These are phyloP conservation scores for Dactylellina sp. DNA, from an alignment of 2,329 filamentous ascomycete species.

Conservation along the genomic window DNA sequence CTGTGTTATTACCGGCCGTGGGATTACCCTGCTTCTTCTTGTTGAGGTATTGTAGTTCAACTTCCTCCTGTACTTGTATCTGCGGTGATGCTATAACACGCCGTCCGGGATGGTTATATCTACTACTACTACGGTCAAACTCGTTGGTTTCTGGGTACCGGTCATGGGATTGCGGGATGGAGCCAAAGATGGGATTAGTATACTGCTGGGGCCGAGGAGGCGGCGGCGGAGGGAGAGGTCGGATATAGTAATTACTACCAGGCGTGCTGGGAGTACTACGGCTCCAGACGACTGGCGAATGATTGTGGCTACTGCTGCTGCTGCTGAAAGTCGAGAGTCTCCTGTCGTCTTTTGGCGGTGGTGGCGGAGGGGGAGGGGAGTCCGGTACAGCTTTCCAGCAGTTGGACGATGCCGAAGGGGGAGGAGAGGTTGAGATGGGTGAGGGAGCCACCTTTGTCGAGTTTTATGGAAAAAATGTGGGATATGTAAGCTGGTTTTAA, in stretches of 20 bases:
- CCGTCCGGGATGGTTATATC: neutral
- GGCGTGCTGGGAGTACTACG: constrained; percentile 34
- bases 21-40: constrained; percentile 10
- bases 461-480: constrained; percentile 11
- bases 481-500: constrained; percentile 16
- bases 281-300: constrained; percentile 25
- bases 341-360: constrained; percentile 52
- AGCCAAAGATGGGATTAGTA: constrained; percentile 23
- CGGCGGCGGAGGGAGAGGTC: constrained; percentile 51
- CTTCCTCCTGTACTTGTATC: constrained; percentile 42
- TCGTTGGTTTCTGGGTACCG: constrained; percentile 34
- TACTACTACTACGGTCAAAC: constrained; percentile 5
- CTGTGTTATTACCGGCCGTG: constrained; percentile 8
- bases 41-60: constrained; percentile 52
- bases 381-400: constrained; percentile 56
- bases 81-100: constrained; percentile 11
- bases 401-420: constrained; percentile 52
- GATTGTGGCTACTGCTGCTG: constrained; percentile 1
- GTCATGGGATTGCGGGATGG: constrained; percentile 49
- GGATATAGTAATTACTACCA: constrained; percentile 30
- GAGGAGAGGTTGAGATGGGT: constrained; percentile 55
- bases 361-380: constrained; percentile 52
- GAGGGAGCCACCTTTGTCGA: constrained; percentile 56
- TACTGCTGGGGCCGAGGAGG: constrained; percentile 39
- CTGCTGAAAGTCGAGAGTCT: constrained; percentile 19